Conservation (phyloP, 2,329 filamentous ascomycete genomes). For the Trichoderma breve region DNA sequence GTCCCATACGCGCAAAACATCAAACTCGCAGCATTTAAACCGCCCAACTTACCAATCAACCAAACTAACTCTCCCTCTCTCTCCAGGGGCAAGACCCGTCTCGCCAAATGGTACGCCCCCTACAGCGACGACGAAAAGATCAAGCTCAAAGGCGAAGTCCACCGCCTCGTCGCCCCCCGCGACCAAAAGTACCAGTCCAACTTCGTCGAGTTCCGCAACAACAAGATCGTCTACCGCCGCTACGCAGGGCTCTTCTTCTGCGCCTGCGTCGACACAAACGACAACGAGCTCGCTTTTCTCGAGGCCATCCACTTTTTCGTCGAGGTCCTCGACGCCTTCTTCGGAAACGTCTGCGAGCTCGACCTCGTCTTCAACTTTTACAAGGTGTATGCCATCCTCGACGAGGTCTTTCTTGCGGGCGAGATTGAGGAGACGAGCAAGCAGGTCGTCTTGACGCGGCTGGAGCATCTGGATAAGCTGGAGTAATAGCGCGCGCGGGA, state of each 20-base stretch:
- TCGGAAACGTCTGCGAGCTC: conserved; percentile 97
- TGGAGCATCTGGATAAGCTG: conserved; percentile 95
- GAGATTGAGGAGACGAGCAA: conserved; percentile 99
- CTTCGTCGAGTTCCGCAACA: conserved; percentile 93
- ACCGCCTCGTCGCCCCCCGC: conserved; percentile 93
- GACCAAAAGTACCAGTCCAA: conserved; percentile 99
- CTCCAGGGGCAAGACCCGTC: conserved; percentile 87
- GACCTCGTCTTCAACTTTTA: conserved; percentile 83
- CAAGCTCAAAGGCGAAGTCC: conserved; percentile 97
- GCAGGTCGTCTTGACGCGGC: conserved; percentile 87
- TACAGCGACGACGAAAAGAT: conserved; percentile 99
- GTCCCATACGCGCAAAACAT: not conserved
- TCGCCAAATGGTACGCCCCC: conserved; percentile 98
- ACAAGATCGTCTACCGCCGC: conserved; percentile 95
- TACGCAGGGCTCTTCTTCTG: conserved; percentile 99
- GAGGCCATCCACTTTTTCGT: conserved; percentile 99
- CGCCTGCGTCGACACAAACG: conserved; percentile 97
- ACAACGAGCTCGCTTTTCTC: conserved; percentile 95
- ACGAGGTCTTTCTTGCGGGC: conserved; percentile 95
- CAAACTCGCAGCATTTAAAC: not conserved
- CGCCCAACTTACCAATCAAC: not conserved
- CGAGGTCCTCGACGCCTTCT: conserved; percentile 96
- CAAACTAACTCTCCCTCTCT: not conserved
- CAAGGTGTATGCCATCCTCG: conserved; percentile 94
- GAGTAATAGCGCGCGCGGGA: conserved; percentile 52